A percentile compares a stretch with the other conserved stretches of the same genome.
phyloP scores from a whole-genome alignment of 768 basidiomycete species.

The Leccinum ochraceum region DNA sequence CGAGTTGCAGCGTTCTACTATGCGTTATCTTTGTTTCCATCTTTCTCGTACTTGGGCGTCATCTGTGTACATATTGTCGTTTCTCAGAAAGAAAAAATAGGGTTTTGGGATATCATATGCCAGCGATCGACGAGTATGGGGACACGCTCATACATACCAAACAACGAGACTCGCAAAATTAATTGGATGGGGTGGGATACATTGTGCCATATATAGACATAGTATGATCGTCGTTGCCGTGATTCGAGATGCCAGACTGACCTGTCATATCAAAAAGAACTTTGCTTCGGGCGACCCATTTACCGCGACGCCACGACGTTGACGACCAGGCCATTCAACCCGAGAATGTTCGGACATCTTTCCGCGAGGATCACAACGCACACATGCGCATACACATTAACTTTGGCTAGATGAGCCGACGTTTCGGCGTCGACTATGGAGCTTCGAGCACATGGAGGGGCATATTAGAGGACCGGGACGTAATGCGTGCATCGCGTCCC shows the following conservation, averaged over 20 bases:
- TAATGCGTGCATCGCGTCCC: slow-evolving; percentile 8
- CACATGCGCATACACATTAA: not conserved
- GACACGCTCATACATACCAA: not conserved
- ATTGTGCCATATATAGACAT: slow-evolving; percentile 2
- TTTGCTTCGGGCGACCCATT: slow-evolving; percentile 4
- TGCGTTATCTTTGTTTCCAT: not conserved
- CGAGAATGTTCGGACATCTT: slow-evolving; percentile 3
- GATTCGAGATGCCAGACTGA: slow-evolving; percentile 16
- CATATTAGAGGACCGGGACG: slow-evolving; percentile 4
- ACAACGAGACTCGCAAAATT: not conserved
- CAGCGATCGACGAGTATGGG: not conserved
- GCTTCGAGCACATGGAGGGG: slow-evolving; percentile 15
- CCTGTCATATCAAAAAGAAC: slow-evolving; percentile 1
- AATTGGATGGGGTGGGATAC: slow-evolving; percentile 3
- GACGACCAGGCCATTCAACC: slow-evolving; percentile 3
- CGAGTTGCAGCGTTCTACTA: not conserved
- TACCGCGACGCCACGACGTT: slow-evolving; percentile 9
- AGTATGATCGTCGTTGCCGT: slow-evolving; percentile 19
- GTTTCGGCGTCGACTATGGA: slow-evolving; percentile 5
- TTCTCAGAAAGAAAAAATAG: not conserved
- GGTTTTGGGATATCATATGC: not conserved
- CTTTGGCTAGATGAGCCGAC: slow-evolving; percentile 4
- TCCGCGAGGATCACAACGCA: slow-evolving; percentile 13
- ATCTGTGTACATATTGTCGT: slow-evolving; percentile 3
- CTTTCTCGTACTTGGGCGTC: not conserved